Base-by-base conservation (phyloP, 1,139 yeast species). In the Zygoascus sp. region DNA sequence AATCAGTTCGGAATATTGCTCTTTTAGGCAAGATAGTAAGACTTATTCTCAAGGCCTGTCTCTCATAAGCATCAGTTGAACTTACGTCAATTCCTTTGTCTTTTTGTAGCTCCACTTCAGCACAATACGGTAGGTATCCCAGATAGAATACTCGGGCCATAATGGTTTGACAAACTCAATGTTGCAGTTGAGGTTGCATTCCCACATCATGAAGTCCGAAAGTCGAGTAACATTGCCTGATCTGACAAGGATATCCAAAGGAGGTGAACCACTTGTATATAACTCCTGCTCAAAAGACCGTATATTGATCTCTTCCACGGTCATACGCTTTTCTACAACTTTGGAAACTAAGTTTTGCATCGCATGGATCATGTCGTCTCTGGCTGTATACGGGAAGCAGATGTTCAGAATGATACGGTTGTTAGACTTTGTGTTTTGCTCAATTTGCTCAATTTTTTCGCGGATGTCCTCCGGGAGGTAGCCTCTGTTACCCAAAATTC, bases 351-450 rank as follows among this genome's bases (percentile, higher is more conserved):
- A 71, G 13, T 64, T 60, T 52, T 74, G 73, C 45, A 90, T 77
- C 27, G 94, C 77, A 48, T 78, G 79, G 1, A 92, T 76, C 51
- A 92, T 87, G 63, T 92, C 98, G 62, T 90, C 94, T 55, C 97
- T 74, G 16, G 97, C 81, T 0, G 98, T 92, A 67, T 92, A 92
- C 1, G 97, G 97, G 65, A 92, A 88, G 65, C 98, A 90, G 40
- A 92, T 88, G 63, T 92, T 92, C 51, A 92, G 70, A 5, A 79
- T 73, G 2, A 95, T 95, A 47, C 90, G 74, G 10, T 65, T 71
- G 63, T 90, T 85, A 51, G 77, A 61, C 53, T 74, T 74, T 0
- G 97, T 92, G 47, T 76, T 64, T 44, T 75, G 76, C 27, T 86
- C 92, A 1, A 92, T 86, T 47, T 77, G 70, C 42, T 70, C 68